A percentile compares a stretch with the other conserved stretches of the same genome.
Conservation (phyloP, 2,329 filamentous ascomycete genomes). For the Scorias spongiosa region DNA sequence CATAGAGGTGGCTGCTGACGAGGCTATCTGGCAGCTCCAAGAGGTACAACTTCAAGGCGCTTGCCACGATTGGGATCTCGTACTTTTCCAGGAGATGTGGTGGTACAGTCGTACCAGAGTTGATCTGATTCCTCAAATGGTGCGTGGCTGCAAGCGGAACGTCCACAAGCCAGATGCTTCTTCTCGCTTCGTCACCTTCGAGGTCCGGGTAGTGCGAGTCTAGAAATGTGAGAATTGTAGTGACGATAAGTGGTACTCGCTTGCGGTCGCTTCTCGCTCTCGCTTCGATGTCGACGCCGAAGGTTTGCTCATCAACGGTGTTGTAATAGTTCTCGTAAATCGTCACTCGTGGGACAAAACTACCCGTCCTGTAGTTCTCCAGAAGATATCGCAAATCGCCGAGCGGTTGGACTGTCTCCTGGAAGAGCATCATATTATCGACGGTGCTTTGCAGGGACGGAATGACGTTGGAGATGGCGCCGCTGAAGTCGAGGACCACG, state of each 20-base stretch:
- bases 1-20: slow-evolving; percentile 94
- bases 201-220: slow-evolving; percentile 96
- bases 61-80: slow-evolving; percentile 87
- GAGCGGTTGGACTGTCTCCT: slow-evolving; percentile 91
- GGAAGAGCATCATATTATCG: slow-evolving; percentile 97
- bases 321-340: slow-evolving; percentile 99
- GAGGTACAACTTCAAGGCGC: slow-evolving; percentile 83
- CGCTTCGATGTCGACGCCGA: slow-evolving; percentile 94
- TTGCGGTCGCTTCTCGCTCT: slow-evolving; percentile 87
- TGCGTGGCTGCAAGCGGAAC: slow-evolving; percentile 76
- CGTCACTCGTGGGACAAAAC: slow-evolving; percentile 76
- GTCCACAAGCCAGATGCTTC: slow-evolving; percentile 87
- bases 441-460: slow-evolving; percentile 89
- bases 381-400: slow-evolving; percentile 85
- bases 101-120: slow-evolving; percentile 69
- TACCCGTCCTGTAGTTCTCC: slow-evolving; percentile 92
- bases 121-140: slow-evolving; percentile 65
- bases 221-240: slow-evolving; percentile 82
- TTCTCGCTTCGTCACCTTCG: slow-evolving; percentile 84
- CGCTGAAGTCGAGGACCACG: slow-evolving; percentile 92
- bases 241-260: slow-evolving; percentile 82
- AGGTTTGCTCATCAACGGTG: slow-evolving; percentile 91
- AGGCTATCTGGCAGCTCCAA: slow-evolving; percentile 95
- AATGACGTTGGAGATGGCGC: slow-evolving; percentile 94
- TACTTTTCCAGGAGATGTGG: slow-evolving; percentile 69